phyloP scores from a whole-genome alignment of 306 rosid species.

The Sesbania bispinosa region DNA sequence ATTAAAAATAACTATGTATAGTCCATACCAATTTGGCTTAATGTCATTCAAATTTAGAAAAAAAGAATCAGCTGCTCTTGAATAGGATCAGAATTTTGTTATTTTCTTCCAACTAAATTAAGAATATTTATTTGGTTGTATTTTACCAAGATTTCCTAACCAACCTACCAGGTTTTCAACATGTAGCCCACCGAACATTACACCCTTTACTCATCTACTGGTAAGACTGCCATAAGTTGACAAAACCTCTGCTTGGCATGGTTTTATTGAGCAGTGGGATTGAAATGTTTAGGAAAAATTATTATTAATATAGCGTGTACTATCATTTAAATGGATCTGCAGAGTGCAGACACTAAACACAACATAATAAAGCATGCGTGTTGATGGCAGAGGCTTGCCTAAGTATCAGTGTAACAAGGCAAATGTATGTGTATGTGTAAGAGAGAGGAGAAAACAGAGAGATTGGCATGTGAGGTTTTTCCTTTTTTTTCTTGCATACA shows the following conservation, averaged over 20 bases:
- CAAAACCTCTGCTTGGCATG: background rate
- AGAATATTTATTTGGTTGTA: background rate
- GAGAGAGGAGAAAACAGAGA: no score
- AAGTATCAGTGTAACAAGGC: no score
- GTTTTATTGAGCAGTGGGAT: no score
- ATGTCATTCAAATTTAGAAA: no score
- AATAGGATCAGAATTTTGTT: no score
- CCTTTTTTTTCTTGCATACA: background rate
- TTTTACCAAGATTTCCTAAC: background rate
- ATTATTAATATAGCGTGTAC: background rate
- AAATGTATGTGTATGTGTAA: no score
- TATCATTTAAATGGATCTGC: background rate
- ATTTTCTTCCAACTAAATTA: no score
- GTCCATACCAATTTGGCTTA: no score
- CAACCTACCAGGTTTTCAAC: background rate
- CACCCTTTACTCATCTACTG: background rate
- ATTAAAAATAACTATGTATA: no score
- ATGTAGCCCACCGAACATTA: background rate
- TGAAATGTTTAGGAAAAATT: background rate
- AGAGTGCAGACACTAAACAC: background rate
- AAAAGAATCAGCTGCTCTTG: background rate
- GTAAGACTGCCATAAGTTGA: background rate
- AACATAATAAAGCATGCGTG: background rate
- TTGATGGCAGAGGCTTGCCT: background rate
- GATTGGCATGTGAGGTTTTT: no score